phyloP scores from a whole-genome alignment of 305 asterid species.

The Fraxinus angustifolia region DNA sequence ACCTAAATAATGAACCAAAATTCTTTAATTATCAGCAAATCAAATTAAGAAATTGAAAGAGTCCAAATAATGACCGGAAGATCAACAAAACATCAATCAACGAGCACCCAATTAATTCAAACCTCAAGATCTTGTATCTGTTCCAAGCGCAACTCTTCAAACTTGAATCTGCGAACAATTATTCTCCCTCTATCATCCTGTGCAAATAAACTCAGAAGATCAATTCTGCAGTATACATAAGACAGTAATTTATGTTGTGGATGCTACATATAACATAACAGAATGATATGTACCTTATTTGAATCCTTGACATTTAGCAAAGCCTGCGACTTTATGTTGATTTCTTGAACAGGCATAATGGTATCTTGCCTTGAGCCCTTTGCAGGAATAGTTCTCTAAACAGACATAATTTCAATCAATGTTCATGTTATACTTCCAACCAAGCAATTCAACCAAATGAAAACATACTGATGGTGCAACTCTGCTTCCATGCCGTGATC shows the following conservation, averaged over 20 bases:
- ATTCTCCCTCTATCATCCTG: slow-evolving; percentile 96
- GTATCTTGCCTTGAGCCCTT: slow-evolving; percentile 84
- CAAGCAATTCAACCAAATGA: slow-evolving; percentile 24
- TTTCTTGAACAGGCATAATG: slow-evolving; percentile 73
- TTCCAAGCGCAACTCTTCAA: slow-evolving; percentile 86
- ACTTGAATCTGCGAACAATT: slow-evolving; percentile 82
- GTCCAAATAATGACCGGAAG: slow-evolving; percentile 4
- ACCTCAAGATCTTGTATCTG: slow-evolving; percentile 99
- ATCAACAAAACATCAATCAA: slow-evolving; percentile 20
- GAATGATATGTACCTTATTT: slow-evolving; percentile 52
- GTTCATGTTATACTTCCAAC: background rate
- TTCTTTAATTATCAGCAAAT: background rate
- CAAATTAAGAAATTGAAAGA: background rate
- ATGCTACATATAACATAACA: background rate
- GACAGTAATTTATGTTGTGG: background rate
- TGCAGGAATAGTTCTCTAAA: slow-evolving; percentile 58
- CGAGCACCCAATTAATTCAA: slow-evolving; percentile 16
- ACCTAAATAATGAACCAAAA: background rate
- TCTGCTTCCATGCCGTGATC: slow-evolving; percentile 67
- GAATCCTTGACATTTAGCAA: slow-evolving; percentile 82
- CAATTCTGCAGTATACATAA: slow-evolving; percentile 1
- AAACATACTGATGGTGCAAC: slow-evolving; percentile 71
- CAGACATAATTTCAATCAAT: slow-evolving; percentile 27
- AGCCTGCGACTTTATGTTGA: slow-evolving; percentile 76
- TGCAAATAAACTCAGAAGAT: slow-evolving; percentile 21